Percentiles rank a stretch among this genome's conserved stretches.
phyloP scores from a whole-genome alignment of 176 grass and related monocot genomes.

The Olyra latifolia region DNA sequence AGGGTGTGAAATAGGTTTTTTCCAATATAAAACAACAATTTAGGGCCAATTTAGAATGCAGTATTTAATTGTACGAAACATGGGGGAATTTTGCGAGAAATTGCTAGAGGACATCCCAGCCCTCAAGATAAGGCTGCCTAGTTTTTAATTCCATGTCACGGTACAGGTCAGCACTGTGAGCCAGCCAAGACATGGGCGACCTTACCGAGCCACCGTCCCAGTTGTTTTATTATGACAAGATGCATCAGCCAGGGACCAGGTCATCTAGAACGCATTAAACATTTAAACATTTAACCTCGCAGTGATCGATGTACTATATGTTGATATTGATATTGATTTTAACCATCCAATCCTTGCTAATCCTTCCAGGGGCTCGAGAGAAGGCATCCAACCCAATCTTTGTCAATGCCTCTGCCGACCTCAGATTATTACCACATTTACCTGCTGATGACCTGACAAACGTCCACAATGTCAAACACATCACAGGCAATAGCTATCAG shows the following conservation, averaged over 20 bases:
- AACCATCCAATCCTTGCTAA: slow-evolving; percentile 33
- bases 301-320: slow-evolving; percentile 33
- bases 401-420: slow-evolving; percentile 16
- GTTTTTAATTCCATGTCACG: slow-evolving; percentile 5
- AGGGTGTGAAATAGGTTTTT: too few relatives aligned
- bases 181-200: slow-evolving; percentile 39
- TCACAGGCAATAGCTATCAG: not conserved
- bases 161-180: slow-evolving; percentile 32
- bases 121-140: not conserved
- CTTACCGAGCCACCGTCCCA: slow-evolving; percentile 44
- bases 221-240: slow-evolving; percentile 51
- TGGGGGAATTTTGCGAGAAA: too few relatives aligned
- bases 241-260: slow-evolving; percentile 31
- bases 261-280: slow-evolving; percentile 43
- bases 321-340: slow-evolving; percentile 8
- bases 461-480: slow-evolving; percentile 19
- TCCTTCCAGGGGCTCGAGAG: not conserved
- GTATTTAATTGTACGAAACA: too few relatives aligned
- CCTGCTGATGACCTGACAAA: not conserved
- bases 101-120: too few relatives aligned
- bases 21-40: too few relatives aligned
- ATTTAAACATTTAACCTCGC: slow-evolving; percentile 38
- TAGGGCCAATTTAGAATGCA: too few relatives aligned
- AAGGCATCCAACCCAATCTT: slow-evolving; percentile 1
- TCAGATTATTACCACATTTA: not conserved